These are phyloP conservation scores for Alternaria sp. DNA, from an alignment of 2,329 filamentous ascomycete genomes.

Conservation along the genomic window DNA sequence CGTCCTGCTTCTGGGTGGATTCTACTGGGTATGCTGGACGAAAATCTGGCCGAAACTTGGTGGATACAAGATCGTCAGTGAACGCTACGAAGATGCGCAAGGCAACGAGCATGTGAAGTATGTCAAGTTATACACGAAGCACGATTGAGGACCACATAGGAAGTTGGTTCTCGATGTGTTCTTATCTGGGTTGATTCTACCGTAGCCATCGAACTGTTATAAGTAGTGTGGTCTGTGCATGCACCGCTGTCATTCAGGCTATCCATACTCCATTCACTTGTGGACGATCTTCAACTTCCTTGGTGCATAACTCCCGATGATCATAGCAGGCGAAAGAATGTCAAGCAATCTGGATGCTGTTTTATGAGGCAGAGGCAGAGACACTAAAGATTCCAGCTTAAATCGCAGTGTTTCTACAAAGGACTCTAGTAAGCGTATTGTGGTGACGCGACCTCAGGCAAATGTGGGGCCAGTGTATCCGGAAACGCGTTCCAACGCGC, in stretches of 20 bases:
- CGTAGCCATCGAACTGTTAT: neutral
- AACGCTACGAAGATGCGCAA: constrained; percentile 38
- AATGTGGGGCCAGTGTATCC: neutral
- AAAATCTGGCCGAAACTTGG: constrained; percentile 36
- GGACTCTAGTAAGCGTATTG: neutral
- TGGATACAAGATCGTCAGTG: constrained; percentile 42
- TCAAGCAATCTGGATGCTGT: neutral
- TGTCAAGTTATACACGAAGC: constrained; percentile 44
- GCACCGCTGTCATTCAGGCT: neutral
- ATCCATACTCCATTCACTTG: neutral
- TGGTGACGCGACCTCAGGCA: neutral
- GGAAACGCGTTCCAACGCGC: neutral
- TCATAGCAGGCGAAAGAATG: neutral
- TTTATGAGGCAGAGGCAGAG: too few species aligned
- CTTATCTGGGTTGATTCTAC: neutral
- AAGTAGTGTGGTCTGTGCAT: neutral
- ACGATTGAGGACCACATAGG: constrained; percentile 6
- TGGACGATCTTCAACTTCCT: neutral
- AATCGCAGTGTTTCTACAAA: neutral
- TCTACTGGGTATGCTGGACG: constrained; percentile 46
- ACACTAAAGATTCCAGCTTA: neutral
- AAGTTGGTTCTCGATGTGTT: neutral
- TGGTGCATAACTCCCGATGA: neutral
- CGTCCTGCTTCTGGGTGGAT: constrained; percentile 48
- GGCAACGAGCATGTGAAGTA: constrained; percentile 45